Base-by-base conservation (phyloP, 2,329 filamentous ascomycete genomes). In the Cercospora sesami region DNA sequence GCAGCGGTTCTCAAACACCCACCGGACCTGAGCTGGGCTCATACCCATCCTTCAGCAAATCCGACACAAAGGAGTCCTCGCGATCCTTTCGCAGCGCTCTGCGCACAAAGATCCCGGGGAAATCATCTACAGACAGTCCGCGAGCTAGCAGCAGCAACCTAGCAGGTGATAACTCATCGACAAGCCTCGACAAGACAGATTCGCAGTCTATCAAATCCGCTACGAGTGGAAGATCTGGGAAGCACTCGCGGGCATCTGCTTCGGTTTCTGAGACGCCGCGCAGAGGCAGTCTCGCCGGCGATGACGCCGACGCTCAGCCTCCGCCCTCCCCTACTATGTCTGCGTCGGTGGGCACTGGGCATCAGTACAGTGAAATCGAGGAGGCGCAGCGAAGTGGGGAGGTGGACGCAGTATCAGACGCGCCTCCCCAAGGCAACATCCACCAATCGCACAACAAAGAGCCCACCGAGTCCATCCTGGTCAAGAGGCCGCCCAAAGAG, bases 391-490 rank as follows among this genome's bases (percentile, higher is more conserved):
- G 91, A 63, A 91, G 89, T 60, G 94, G 94, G 65, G 95, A 99
- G 80, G 93, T 99, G 51, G 95, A 96, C 76, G 89, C 94, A 73
- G 93, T 99, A 21, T 98, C 94, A 14, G 95, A 98, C 77, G 90
- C 90, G 68, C 94, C 94, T 30, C 93, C 93, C 1, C 88, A 88
- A 10, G 90, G 90, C 36, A 77, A 85, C 74, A 75, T 86, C 30
- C 81, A 79, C 48, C 86, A 71, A 82, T 87, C 80, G 55, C 82
- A 81, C 63, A 82, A 75, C 58, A 88, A 90, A 74, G 88, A 91
- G 72, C 92, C 93, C 0, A 93, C 92, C 61, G 91, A 95, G 78
- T 95, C 94, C 0, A 99, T 99, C 72, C 82, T 99, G 59, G 89
- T 97, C 72, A 92, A 92, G 83, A 90, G 90, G 62, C 73, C 30